Evolutionary conservation across 1,284 basidiomycete species (phyloP), one percentile per base, ranked within the genome.

Genomic region (Rhodotorula mucilaginosa): DNA sequence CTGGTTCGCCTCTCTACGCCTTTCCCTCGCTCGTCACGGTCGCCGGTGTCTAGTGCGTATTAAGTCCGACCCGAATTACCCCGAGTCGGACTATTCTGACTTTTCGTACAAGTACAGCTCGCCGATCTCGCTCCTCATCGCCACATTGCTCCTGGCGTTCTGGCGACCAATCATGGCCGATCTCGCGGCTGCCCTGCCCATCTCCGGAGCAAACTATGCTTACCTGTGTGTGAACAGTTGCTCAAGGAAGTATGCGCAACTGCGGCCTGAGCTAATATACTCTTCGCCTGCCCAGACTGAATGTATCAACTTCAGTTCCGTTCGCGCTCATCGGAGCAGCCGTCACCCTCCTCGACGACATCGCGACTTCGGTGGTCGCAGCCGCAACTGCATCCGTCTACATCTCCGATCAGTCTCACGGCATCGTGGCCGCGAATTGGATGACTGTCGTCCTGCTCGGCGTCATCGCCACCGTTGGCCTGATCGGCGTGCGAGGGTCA

Each of bases 111-210:
- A 12, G 39, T n/a, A 8, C 61, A 70, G 68, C 74, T 89, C 89
- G 7, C 89, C 89, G 0, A 84, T 90, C 48, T 87, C 88, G 26
- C 80, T 90, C 58, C 83, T 88, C 52, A 78, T 87, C 46, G 87
- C 88, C 0, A 86, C 86, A 0, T 78, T 87, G 26, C 83, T 87
- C 2, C 78, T 89, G 5, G 87, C 88, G 74, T 78, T 90, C 31
- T 90, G 88, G 86, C 85, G 88, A 29, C 89, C 89, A 6, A 84
- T 90, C 58, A 87, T 90, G 85, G 83, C 86, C 73, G 89, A 90
- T 77, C 80, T 90, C 13, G 87, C 84, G 0, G 86, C 86, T 15
- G 88, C 89, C 5, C 80, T 90, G 7, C 88, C 87, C 4, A 84
- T 88, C 39, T 86, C 84, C 67, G 89, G 89, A 1, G 87, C 87